These are phyloP conservation scores for Penicillium cosmopolitanum DNA, from an alignment of 495 filamentous ascomycete species.

Conservation along the genomic window DNA sequence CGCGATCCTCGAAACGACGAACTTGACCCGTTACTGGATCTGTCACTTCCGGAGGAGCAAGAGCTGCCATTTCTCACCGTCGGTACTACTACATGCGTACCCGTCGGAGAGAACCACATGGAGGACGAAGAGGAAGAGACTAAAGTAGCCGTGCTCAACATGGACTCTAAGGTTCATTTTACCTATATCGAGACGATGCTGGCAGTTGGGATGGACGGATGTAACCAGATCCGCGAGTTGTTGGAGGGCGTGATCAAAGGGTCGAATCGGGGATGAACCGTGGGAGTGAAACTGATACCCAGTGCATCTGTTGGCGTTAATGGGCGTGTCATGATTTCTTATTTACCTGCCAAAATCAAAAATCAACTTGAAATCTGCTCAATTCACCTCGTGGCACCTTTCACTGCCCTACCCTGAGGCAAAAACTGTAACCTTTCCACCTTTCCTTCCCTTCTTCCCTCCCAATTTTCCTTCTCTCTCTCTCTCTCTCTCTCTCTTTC, in stretches of 20 bases:
- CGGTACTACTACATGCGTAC: conserved; percentile 67
- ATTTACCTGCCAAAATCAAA: background rate
- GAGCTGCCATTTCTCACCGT: conserved; percentile 90
- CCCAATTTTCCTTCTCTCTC: background rate
- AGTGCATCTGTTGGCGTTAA: conserved; percentile 14
- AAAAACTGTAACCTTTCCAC: background rate
- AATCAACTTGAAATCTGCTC: conserved; percentile 33
- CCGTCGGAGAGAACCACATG: conserved; percentile 41
- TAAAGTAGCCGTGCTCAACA: conserved; percentile 74
- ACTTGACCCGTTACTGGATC: conserved; percentile 85
- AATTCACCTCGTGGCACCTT: conserved; percentile 14
- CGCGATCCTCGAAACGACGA: conserved; percentile 61
- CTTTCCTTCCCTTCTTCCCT: background rate
- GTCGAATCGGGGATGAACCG: conserved; percentile 27
- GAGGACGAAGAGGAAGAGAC: conserved; percentile 55
- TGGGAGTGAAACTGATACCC: conserved; percentile 27
- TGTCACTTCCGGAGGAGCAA: conserved; percentile 84
- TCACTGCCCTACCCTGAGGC: background rate
- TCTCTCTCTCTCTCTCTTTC: background rate
- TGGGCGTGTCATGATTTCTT: conserved; percentile 3
- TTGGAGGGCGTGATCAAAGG: conserved; percentile 61
- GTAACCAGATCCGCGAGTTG: conserved; percentile 79
- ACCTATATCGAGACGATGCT: conserved; percentile 86
- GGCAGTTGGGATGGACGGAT: conserved; percentile 88
- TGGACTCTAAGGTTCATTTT: conserved; percentile 81